A percentile compares a stretch with the other conserved stretches of the same genome.
Conservation (phyloP, 148 eudicot species). For the Linanthus parryae region DNA sequence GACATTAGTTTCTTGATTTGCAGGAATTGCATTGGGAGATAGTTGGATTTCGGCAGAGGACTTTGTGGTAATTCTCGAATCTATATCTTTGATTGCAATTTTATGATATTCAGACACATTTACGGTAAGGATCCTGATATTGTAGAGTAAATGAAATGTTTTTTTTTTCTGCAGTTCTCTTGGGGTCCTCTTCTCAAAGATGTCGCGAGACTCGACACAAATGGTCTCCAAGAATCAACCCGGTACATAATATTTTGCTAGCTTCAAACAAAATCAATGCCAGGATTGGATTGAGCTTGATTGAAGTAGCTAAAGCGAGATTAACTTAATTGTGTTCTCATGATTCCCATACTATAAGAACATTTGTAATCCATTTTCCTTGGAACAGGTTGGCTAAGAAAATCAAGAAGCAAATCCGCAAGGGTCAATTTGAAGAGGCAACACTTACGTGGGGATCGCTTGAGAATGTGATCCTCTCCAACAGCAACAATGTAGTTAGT, state of each 20-base stretch:
- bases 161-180: conserved; percentile 58
- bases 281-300: no score
- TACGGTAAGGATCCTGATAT: no score
- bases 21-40: conserved; percentile 82
- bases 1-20: conserved; percentile 10
- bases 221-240: conserved; percentile 45
- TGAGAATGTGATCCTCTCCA: conserved; percentile 32
- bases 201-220: conserved; percentile 67
- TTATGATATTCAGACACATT: no score
- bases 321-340: no score
- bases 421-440: conserved; percentile 45
- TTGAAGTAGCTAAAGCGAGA: no score
- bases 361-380: no score
- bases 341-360: no score
- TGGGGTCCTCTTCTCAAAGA: conserved; percentile 91
- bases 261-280: not conserved
- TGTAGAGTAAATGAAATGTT: no score
- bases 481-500: conserved; percentile 53
- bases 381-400: conserved; percentile 44
- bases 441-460: conserved; percentile 53
- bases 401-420: conserved; percentile 53
- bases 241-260: conserved; percentile 27
- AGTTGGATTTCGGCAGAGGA: conserved; percentile 94
- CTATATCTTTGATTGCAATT: no score
- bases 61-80: conserved; percentile 79